Evolutionary conservation across 1,284 basidiomycete species (phyloP).

Genomic region (Tremellales sp.): DNA sequence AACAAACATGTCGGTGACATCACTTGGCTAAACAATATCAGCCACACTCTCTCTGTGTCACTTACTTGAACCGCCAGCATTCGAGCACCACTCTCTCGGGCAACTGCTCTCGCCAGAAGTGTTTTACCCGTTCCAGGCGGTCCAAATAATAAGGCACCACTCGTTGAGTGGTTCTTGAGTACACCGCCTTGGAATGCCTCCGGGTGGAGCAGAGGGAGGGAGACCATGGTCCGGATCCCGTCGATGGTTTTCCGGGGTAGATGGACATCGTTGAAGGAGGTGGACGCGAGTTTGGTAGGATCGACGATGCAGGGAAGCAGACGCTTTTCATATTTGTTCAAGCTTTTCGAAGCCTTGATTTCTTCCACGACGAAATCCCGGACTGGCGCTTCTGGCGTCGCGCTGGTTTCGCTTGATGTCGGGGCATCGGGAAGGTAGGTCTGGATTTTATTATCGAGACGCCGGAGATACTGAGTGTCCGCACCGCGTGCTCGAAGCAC

Average conservation of each 20-base stretch:
- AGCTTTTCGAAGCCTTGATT: conserved; percentile 65
- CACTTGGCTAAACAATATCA: conserved; percentile 45
- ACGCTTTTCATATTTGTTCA: conserved; percentile 71
- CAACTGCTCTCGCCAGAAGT: conserved; percentile 80
- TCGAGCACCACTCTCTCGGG: conserved; percentile 82
- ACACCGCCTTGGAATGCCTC: conserved; percentile 86
- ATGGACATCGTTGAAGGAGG: conserved; percentile 81
- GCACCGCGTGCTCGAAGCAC: conserved; percentile 13
- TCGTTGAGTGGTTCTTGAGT: conserved; percentile 82
- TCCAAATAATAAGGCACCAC: conserved; percentile 81
- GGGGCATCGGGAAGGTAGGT: conserved; percentile 14
- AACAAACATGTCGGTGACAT: conserved; percentile 61
- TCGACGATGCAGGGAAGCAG: conserved; percentile 80
- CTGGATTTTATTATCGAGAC: conserved; percentile 15
- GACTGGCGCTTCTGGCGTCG: conserved; percentile 9
- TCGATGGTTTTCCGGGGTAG: conserved; percentile 80
- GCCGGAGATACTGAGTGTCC: not conserved
- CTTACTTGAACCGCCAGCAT: conserved; percentile 66
- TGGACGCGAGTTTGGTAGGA: conserved; percentile 59
- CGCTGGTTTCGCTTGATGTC: conserved; percentile 3
- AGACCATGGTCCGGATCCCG: conserved; percentile 83
- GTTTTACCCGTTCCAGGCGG: conserved; percentile 90
- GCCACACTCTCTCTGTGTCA: not conserved
- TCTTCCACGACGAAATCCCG: conserved; percentile 67
- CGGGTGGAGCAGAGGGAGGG: conserved; percentile 83